These are phyloP conservation scores for Zymoseptoria crescenta DNA, from an alignment of 2,329 filamentous ascomycete species.

Conservation along the genomic window DNA sequence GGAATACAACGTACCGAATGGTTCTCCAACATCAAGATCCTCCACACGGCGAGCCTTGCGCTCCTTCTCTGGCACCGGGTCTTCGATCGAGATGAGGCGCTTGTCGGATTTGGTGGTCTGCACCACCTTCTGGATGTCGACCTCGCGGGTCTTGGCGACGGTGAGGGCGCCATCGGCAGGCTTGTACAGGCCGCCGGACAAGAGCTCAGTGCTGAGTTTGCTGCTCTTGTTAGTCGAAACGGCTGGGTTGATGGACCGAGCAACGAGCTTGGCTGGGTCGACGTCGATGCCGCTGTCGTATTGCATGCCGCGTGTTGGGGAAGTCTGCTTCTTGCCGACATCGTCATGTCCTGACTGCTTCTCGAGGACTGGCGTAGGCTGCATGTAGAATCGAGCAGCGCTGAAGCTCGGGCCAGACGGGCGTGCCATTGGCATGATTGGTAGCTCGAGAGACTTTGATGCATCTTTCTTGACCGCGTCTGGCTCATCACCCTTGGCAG, in stretches of 20 bases:
- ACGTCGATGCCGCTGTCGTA: neutral
- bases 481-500: too few species aligned
- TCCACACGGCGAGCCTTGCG: slow-evolving; percentile 8
- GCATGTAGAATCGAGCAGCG: neutral
- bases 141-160: slow-evolving; percentile 13
- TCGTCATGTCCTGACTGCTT: neutral
- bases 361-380: neutral
- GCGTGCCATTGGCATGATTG: too few species aligned
- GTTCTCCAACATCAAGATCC: neutral
- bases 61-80: neutral
- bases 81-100: slow-evolving; percentile 11
- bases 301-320: neutral
- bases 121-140: slow-evolving; percentile 10
- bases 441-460: too few species aligned
- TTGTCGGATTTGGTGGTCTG: slow-evolving; percentile 12
- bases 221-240: neutral
- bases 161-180: slow-evolving; percentile 9
- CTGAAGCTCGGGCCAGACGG: neutral
- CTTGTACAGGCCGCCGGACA: neutral
- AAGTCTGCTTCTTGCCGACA: neutral
- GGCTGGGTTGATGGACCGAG: neutral
- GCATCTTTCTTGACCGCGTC: too few species aligned
- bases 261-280: neutral
- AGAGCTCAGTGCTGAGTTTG: neutral
- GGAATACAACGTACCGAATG: neutral